Evolutionary conservation across 768 basidiomycete species (phyloP).

Genomic region (Hygrocybe punicea): DNA sequence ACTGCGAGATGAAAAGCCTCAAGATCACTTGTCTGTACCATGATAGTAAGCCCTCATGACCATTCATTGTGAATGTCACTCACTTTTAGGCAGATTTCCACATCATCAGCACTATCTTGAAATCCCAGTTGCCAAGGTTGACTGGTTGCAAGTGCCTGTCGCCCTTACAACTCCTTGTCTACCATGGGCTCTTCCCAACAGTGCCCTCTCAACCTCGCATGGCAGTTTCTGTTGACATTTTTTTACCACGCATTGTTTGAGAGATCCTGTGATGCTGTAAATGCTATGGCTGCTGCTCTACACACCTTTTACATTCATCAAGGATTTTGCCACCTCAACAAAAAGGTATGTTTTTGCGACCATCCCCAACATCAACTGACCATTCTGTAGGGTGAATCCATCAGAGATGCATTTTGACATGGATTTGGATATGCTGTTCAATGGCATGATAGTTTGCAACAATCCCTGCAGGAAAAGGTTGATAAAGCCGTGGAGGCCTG

Average conservation of each 20-base stretch:
- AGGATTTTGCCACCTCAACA: neutral
- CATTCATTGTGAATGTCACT: neutral
- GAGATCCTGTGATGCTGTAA: slow-evolving; percentile 13
- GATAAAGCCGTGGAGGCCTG: slow-evolving; percentile 7
- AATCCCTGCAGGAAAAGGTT: slow-evolving; percentile 9
- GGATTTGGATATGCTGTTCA: slow-evolving; percentile 21
- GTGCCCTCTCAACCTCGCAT: slow-evolving; percentile 12
- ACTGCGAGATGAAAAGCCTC: neutral
- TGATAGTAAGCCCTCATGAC: slow-evolving; percentile 4
- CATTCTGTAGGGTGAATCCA: slow-evolving; percentile 13
- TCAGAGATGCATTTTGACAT: slow-evolving; percentile 19
- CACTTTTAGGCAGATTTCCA: slow-evolving; percentile 1
- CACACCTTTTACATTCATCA: slow-evolving; percentile 8
- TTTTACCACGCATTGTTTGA: slow-evolving; percentile 16
- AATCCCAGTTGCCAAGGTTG: no score
- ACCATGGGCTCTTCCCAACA: slow-evolving; percentile 14
- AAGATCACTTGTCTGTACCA: slow-evolving; percentile 4
- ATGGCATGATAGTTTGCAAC: slow-evolving; percentile 20
- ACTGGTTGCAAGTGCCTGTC: slow-evolving; percentile 3
- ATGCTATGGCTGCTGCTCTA: neutral
- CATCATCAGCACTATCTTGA: neutral
- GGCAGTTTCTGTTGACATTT: slow-evolving; percentile 13
- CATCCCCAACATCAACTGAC: no score
- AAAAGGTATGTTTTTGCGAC: no score
- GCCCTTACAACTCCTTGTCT: slow-evolving; percentile 8